A percentile compares a stretch with the other conserved stretches of the same genome.
phyloP scores from a whole-genome alignment of 306 rosid species.

The Citrullus amarus region DNA sequence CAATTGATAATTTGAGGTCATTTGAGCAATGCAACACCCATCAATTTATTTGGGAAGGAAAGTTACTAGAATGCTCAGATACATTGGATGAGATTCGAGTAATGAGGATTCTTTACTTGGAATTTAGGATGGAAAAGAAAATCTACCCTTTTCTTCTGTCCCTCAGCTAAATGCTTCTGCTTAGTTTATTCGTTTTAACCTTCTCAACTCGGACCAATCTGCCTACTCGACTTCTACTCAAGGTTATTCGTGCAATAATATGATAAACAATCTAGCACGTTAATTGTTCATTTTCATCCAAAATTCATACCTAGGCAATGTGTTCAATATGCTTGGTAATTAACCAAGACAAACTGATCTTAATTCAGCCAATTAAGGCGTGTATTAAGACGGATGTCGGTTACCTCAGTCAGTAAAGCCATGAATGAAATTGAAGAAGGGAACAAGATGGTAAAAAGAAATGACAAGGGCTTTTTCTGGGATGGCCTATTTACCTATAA shows the following conservation, averaged over 20 bases:
- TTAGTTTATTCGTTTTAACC: background rate
- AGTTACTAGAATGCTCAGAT: background rate
- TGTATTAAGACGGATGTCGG: background rate
- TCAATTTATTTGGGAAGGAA: background rate
- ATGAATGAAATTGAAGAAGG: background rate
- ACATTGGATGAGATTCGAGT: background rate
- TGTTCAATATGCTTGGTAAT: background rate
- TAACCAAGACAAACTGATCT: background rate
- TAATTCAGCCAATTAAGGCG: background rate
- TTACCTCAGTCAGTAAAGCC: background rate
- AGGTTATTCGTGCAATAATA: background rate
- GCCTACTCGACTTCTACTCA: background rate
- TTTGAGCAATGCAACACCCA: background rate
- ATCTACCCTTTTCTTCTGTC: background rate
- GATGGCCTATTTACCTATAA: slow-evolving; percentile 6
- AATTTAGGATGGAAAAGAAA: background rate
- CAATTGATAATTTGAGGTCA: background rate
- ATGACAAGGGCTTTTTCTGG: background rate
- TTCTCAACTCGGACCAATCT: background rate
- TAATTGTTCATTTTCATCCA: background rate
- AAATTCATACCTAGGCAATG: background rate
- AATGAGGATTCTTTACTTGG: background rate
- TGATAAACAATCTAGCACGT: background rate
- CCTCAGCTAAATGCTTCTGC: background rate
- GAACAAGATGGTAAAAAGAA: background rate